Evolutionary conservation across 345 rosid species (phyloP), one percentile per base, ranked within the genome.

Genomic region (Dovyalis caffra): DNA sequence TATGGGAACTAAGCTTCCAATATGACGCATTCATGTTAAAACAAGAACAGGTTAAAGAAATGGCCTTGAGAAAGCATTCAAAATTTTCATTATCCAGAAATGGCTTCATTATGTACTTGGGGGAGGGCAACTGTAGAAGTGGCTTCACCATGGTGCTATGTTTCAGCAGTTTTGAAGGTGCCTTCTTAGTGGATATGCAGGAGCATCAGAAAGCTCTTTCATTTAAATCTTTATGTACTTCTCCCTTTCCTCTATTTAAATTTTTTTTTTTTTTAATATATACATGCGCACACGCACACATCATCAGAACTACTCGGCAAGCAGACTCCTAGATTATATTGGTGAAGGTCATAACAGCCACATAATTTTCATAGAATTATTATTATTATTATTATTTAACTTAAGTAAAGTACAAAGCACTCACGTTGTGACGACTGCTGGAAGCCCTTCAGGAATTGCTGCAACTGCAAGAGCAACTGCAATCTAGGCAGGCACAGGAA

Each of bases 391-490:
- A n/a, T 43, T 28, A 49, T 69, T 21, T 14, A 7, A 6, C n/a
- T 32, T 21, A 69, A 38, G 32, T 35, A 71, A 78, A 64, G 69
- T 63, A 61, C 70, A 38, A 78, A 82, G 75, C 73, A 86, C 97
- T 88, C 74, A 95, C 99, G 98, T 95, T 35, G 99, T 93, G 74
- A 95, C 99, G 83, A 95, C 99, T 77, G 99, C 99, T 72, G 99
- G 99, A 88, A 95, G 99, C 83, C 98, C 99, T 89, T 95, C 99
- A 47, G 99, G 98, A 78, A 95, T 95, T 53, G 99, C 99, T 70
- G 99, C 99, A 83, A 95, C 99, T 74, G 99, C 99, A 81, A 95
- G 98, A 79, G 99, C 99, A 84, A 95, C 98, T 65, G 99, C 99
- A 83, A 95, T 95, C 99, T 92, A 85, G 81, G 85, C 43, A 86